A percentile compares a stretch with the other conserved stretches of the same genome.
Evolutionary conservation across 139 green algal species (phyloP).

Genomic region (Dunaliella primolecta): DNA sequence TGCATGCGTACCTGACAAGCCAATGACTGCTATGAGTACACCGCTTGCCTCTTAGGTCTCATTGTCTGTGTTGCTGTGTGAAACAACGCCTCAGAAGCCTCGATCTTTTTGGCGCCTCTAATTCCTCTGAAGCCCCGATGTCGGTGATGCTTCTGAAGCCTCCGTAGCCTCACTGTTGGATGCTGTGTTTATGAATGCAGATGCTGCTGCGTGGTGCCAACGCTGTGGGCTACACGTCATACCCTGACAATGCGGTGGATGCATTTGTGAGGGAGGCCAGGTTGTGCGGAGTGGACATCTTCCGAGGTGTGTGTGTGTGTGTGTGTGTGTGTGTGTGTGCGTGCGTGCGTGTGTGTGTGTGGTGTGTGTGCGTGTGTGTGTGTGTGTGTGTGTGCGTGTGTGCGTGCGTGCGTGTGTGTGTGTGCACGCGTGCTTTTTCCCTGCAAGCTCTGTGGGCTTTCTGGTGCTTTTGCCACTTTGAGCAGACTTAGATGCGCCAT

Average conservation of each 20-base stretch:
- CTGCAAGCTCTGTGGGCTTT: background rate
- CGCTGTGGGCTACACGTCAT: constrained; percentile 84
- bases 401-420: background rate
- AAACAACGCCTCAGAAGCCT: too few species aligned
- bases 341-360: background rate
- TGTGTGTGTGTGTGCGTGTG: constrained; percentile 6
- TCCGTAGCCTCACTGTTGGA: too few species aligned
- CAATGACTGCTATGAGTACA: too few species aligned
- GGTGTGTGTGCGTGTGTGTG: background rate
- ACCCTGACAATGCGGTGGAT: constrained; percentile 20
- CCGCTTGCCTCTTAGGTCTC: too few species aligned
- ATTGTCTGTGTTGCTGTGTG: too few species aligned
- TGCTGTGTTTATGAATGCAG: too few species aligned
- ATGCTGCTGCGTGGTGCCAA: constrained; percentile 92
- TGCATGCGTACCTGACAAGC: too few species aligned
- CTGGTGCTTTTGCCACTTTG: background rate
- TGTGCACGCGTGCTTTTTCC: background rate
- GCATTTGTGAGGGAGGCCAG: constrained; percentile 70
- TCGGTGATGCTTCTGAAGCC: too few species aligned
- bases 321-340: constrained; percentile 19
- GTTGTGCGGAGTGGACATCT: constrained; percentile 83
- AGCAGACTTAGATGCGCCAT: background rate
- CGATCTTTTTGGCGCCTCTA: too few species aligned
- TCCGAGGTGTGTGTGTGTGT: constrained; percentile 76
- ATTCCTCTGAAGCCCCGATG: too few species aligned